Percentiles rank a stretch among this genome's conserved stretches.
These are phyloP conservation scores for Stereum hirsutum DNA, from an alignment of 1,284 basidiomycete genomes.

Conservation along the genomic window DNA sequence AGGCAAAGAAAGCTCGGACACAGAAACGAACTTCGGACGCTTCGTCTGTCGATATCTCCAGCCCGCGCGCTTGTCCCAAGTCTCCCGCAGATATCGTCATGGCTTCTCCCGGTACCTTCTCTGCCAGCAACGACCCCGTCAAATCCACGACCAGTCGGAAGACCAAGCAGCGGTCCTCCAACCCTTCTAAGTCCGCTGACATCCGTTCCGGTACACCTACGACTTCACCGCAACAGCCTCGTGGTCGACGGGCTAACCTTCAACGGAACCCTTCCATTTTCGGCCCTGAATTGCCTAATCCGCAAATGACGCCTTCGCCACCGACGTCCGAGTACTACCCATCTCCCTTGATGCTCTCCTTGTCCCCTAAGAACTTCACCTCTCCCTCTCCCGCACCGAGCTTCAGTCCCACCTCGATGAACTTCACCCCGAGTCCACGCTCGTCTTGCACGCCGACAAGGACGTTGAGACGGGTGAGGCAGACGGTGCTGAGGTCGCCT, in stretches of 20 bases:
- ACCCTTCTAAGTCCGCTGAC: neutral
- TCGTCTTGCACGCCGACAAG: constrained; percentile 9
- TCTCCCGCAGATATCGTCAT: neutral
- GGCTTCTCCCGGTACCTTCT: neutral
- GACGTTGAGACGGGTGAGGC: constrained; percentile 10
- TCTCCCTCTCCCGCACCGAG: neutral
- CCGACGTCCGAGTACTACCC: too few relatives aligned
- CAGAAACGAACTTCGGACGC: neutral
- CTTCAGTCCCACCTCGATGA: constrained; percentile 4
- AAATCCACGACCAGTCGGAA: constrained; percentile 1
- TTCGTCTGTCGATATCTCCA: neutral
- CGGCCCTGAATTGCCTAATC: constrained; percentile 37
- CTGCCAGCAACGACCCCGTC: constrained; percentile 23
- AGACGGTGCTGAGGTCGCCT: constrained; percentile 12
- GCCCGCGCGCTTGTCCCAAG: neutral
- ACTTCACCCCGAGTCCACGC: constrained; percentile 4
- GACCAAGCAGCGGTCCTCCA: neutral
- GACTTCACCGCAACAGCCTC: constrained; percentile 2
- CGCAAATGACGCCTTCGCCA: too few relatives aligned
- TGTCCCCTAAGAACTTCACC: neutral
- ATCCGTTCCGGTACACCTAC: neutral
- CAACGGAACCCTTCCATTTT: constrained; percentile 54
- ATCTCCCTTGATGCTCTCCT: too few relatives aligned
- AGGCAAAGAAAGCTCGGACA: constrained; percentile 50
- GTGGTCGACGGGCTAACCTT: constrained; percentile 29